phyloP scores from a whole-genome alignment of 805 yeast genomes.

The Scheffersomyces ergatensis region DNA sequence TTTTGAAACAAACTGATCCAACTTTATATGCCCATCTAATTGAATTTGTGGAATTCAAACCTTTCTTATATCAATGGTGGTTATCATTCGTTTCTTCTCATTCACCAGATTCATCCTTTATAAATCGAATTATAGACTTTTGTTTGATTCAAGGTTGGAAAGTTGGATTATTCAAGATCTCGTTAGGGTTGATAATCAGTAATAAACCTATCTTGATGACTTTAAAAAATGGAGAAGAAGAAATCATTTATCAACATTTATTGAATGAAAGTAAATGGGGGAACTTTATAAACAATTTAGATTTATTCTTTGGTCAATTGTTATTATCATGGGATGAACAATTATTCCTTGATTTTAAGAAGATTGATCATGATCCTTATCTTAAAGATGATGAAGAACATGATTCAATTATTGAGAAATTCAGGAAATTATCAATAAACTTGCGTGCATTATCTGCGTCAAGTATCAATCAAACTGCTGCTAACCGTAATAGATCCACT shows the following conservation, averaged over 20 bases:
- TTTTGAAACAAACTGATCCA: constrained; percentile 40
- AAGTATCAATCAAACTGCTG: constrained; percentile 6
- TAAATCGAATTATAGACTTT: constrained; percentile 50
- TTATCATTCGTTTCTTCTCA: constrained; percentile 58
- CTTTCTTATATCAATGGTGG: constrained; percentile 66
- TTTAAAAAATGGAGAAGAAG: constrained; percentile 34
- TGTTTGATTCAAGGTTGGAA: constrained; percentile 54
- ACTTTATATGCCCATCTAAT: constrained; percentile 43
- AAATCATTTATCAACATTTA: constrained; percentile 42
- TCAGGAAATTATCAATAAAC: constrained; percentile 25
- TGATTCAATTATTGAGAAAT: constrained; percentile 24
- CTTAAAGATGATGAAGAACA: background rate
- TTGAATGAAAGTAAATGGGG: constrained; percentile 46
- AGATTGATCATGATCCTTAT: constrained; percentile 1
- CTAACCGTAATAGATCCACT: background rate
- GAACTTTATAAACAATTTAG: constrained; percentile 31
- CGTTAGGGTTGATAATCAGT: constrained; percentile 48
- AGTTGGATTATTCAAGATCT: constrained; percentile 51
- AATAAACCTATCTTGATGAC: constrained; percentile 46
- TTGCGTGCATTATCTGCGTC: constrained; percentile 10
- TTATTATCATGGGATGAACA: constrained; percentile 34
- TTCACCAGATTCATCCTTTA: constrained; percentile 51
- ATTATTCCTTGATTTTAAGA: constrained; percentile 15
- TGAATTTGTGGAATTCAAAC: constrained; percentile 40
- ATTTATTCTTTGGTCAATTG: constrained; percentile 37